Base-by-base conservation (phyloP, 441 rosid genomes). In the Macaranga tanarius region DNA sequence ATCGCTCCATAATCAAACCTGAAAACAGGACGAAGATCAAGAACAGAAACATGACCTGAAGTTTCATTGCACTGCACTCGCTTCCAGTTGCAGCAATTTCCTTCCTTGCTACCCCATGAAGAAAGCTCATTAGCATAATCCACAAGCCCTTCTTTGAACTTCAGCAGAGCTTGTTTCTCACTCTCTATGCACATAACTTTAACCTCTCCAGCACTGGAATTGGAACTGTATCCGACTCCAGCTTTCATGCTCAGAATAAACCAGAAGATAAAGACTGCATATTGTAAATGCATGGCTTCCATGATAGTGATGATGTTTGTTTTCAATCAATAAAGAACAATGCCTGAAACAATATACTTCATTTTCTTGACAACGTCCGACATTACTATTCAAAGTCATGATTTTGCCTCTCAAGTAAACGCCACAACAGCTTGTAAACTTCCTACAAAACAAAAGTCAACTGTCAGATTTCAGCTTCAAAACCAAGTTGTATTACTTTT, bases 61-160 rank as follows among this genome's bases (percentile, higher is more conserved):
- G 6, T 20, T 19, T 72, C 52, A 61, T 51, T 34, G 51, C 75
- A 62, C 17, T 50, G 9, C 42, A 72, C 51, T n/a, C 68, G 42
- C 20, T 23, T 38, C 75, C 75, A 62, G 34, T 62, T 11, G 16
- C 75, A 72, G 51, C 75, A 72, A 45, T 72, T 61, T 51, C 60
- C 19, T 11, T 45, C 34, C 6, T 7, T 26, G 31, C 31, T 40
- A 2, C 38, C 55, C 55, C 69, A 65, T 7, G 55, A 65, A 11
- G 55, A 45, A 47, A 65, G 38, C 38, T 65, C 55, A 47, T 65
- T 22, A 23, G 47, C 17, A 10, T 13, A 5, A 47, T 65, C 69
- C 55, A 65, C 28, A 22, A 64, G 31, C 10, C 54, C n/a, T 10
- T 20, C 10, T 45, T 65, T 65, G 34, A 55, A 23, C 58, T 54